These are phyloP conservation scores for Sugiyamaella qingdaonensis DNA, from an alignment of 805 yeast genomes.

Conservation along the genomic window DNA sequence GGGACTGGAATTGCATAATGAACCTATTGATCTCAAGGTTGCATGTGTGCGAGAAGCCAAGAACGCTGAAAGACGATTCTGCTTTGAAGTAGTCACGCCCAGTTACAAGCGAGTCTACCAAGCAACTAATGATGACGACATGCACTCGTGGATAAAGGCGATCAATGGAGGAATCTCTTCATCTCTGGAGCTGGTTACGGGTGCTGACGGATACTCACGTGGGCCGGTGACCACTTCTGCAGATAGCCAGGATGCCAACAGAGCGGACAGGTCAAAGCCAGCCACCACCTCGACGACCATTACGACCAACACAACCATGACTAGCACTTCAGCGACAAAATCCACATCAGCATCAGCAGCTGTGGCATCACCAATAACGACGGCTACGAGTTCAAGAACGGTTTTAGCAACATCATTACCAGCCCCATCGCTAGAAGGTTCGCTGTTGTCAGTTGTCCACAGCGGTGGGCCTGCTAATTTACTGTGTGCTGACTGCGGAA, in stretches of 20 bases:
- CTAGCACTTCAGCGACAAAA: not conserved
- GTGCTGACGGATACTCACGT: too few relatives aligned
- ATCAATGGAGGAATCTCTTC: slow-evolving; percentile 49
- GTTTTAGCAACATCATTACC: not conserved
- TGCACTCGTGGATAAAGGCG: slow-evolving; percentile 63
- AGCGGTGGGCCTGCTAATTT: slow-evolving; percentile 47
- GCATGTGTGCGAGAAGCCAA: slow-evolving; percentile 53
- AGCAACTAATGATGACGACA: slow-evolving; percentile 63
- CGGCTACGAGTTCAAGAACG: not conserved
- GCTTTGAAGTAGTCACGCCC: slow-evolving; percentile 76
- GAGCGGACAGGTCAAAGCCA: not conserved
- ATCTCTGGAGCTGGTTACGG: slow-evolving; percentile 38
- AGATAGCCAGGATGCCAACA: not conserved
- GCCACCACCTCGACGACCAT: not conserved
- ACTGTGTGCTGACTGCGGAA: slow-evolving; percentile 76
- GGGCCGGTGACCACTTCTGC: not conserved
- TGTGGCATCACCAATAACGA: not conserved
- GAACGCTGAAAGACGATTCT: slow-evolving; percentile 42
- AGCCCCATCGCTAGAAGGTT: not conserved
- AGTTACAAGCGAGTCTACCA: slow-evolving; percentile 69
- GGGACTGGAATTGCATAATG: slow-evolving; percentile 55
- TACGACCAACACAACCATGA: too few relatives aligned
- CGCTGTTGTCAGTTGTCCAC: slow-evolving; percentile 17
- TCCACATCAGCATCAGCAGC: not conserved
- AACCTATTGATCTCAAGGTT: slow-evolving; percentile 67